phyloP scores from a whole-genome alignment of 2,329 filamentous ascomycete genomes.

The Stenocarpella maydis region DNA sequence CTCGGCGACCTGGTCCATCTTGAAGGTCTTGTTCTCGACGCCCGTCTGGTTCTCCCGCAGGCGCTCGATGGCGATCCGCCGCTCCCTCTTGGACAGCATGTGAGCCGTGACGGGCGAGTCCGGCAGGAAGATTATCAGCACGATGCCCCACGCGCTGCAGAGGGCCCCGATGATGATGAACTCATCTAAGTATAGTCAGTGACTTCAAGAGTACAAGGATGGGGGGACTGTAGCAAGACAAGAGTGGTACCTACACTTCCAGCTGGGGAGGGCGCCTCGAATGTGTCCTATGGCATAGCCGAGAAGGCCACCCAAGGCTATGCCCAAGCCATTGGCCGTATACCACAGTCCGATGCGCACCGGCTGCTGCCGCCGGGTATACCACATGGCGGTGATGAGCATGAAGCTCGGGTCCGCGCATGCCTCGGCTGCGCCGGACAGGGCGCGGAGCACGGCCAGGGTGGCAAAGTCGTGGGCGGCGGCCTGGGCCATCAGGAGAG shows the following conservation, averaged over 20 bases:
- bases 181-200: no score
- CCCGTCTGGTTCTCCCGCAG: constrained; percentile 47
- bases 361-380: constrained; percentile 31
- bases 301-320: constrained; percentile 42
- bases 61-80: constrained; percentile 43
- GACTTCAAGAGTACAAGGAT: no score
- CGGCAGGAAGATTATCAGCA: constrained; percentile 38
- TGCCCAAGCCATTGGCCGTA: constrained; percentile 34
- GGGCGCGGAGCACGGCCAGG: constrained; percentile 62
- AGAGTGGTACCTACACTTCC: no score
- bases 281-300: constrained; percentile 48
- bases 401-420: constrained; percentile 45
- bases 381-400: constrained; percentile 35
- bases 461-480: constrained; percentile 64
- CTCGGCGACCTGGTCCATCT: constrained; percentile 44
- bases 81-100: constrained; percentile 40
- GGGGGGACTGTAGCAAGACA: no score
- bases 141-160: constrained; percentile 44
- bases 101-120: constrained; percentile 39
- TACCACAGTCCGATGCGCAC: constrained; percentile 36
- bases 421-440: constrained; percentile 61
- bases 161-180: constrained; percentile 47
- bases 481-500: constrained; percentile 57
- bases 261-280: constrained; percentile 39
- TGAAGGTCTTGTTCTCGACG: constrained; percentile 44